phyloP scores from a whole-genome alignment of 1,284 basidiomycete genomes.

The Marasmius tenuissimus region DNA sequence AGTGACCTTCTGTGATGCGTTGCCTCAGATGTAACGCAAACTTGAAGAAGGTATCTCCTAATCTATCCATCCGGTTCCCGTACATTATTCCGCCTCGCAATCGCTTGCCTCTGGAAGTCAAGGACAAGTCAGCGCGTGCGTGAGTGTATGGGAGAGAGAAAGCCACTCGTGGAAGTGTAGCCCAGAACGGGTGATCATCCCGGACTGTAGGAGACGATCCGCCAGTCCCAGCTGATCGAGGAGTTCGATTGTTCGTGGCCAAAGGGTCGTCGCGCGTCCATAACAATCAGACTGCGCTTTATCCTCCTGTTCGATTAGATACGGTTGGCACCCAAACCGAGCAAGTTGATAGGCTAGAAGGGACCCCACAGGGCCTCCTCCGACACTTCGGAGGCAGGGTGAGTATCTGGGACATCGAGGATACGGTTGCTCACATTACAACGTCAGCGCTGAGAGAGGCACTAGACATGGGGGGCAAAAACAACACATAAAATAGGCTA shows the following conservation, averaged over 20 bases:
- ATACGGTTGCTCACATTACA: not conserved
- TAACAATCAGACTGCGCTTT: slow-evolving; percentile 20
- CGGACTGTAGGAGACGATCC: slow-evolving; percentile 21
- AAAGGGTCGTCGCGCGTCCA: slow-evolving; percentile 23
- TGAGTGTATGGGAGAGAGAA: not conserved
- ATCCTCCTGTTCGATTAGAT: slow-evolving; percentile 24
- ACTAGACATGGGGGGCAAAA: not conserved
- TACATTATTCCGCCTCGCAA: slow-evolving; percentile 23
- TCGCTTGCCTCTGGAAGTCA: slow-evolving; percentile 20
- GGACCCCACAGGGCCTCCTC: slow-evolving; percentile 23
- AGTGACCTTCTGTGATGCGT: slow-evolving; percentile 22
- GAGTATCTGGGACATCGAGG: not conserved
- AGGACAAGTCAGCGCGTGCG: not conserved
- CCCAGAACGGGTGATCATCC: slow-evolving; percentile 21
- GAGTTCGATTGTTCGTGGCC: slow-evolving; percentile 25
- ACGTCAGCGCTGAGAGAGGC: not conserved
- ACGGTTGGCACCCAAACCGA: slow-evolving; percentile 23
- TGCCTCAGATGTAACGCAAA: slow-evolving; percentile 26
- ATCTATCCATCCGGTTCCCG: slow-evolving; percentile 24
- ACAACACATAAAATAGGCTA: not conserved
- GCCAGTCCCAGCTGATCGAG: slow-evolving; percentile 24
- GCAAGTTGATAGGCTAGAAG: slow-evolving; percentile 24
- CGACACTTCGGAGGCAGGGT: slow-evolving; percentile 13
- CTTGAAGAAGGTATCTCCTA: slow-evolving; percentile 25
- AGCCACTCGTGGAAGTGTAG: slow-evolving; percentile 23